Conservation (phyloP, 2,329 filamentous ascomycete genomes). For the Calcarisporium arbuscula region DNA sequence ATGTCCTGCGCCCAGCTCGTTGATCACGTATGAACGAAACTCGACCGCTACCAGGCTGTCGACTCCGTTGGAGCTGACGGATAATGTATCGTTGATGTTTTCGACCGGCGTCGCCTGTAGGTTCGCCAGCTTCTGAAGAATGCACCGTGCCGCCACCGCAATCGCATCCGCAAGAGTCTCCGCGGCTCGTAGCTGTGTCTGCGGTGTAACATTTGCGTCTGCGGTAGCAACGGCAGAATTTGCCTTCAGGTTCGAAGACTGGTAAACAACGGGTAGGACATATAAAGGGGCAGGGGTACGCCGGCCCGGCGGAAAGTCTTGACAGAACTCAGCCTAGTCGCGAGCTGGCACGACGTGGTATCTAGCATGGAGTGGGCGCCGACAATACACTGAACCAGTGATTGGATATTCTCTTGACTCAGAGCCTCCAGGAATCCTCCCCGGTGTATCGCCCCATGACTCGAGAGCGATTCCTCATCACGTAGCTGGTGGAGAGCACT, state of each 20-base stretch:
- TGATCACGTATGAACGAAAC: conserved; percentile 15
- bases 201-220: too few relatives aligned
- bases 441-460: conserved; percentile 11
- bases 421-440: conserved; percentile 7
- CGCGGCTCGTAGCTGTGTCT: conserved; percentile 4
- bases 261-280: conserved; percentile 5
- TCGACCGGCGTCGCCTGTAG: conserved; percentile 10
- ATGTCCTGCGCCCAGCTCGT: conserved; percentile 17
- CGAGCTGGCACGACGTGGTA: conserved; percentile 3
- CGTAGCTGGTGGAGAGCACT: conserved; percentile 16
- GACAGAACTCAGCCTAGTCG: conserved; percentile 2
- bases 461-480: conserved; percentile 16
- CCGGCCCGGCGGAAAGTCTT: conserved; percentile 1
- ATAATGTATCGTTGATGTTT: conserved; percentile 15
- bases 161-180: conserved; percentile 4
- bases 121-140: conserved; percentile 5
- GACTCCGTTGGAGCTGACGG: conserved; percentile 11
- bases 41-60: background rate
- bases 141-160: conserved; percentile 1
- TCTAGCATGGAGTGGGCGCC: background rate
- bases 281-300: conserved; percentile 3
- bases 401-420: conserved; percentile 6
- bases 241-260: too few relatives aligned
- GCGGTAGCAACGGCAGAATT: too few relatives aligned
- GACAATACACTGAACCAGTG: conserved; percentile 5